Evolutionary conservation across 192 early-diverging fungal species (phyloP), one percentile per base, ranked within the genome.

Genomic region (Coemansia sp.): DNA sequence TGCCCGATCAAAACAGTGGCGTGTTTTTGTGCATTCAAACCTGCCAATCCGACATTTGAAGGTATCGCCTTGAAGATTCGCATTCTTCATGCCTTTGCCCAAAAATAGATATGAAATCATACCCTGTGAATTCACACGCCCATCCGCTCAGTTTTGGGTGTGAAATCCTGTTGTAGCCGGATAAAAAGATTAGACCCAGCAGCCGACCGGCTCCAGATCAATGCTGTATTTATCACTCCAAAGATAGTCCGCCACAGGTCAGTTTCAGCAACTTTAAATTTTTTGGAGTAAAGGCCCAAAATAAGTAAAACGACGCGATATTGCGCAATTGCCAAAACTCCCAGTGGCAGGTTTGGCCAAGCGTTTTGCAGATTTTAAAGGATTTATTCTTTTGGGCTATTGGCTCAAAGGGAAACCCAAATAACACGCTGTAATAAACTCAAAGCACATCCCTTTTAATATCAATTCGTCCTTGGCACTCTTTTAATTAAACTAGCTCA

Each of bases 11-110:
- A 32, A 32, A n/a, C 1, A 11, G 15, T 43, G 11, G 12, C 15
- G n/a, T 11, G 8, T 10, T 62, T 5, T n/a, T 17, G 12, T 38
- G 35, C 55, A 37, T 37, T 19, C 35, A 35, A 35, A 6, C 15
- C 5, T 11, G 55, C 55, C 55, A 57, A 57, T 57, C 55, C 25
- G 55, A 57, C 55, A 57, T 57, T 32, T 37, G 19, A 24, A 57
- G 55, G 55, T 29, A 55, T 11, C 11, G 25, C 55, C 32, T 57
- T 37, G 55, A n/a, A 35, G 21, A 32, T 32, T 32, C 29, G 10
- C 5, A 4, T 27, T 56, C 15, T 32, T 29, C 54, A 56, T 10
- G 6, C 54, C 54, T 56, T 56, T 37, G 32, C 27, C 45, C n/a
- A 48, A 48, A 48, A 48, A 48, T 48, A 48, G 45, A 48, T 48